Base-by-base conservation (phyloP, 352 stramenopile genomes). In the Pythium myriotylum region DNA sequence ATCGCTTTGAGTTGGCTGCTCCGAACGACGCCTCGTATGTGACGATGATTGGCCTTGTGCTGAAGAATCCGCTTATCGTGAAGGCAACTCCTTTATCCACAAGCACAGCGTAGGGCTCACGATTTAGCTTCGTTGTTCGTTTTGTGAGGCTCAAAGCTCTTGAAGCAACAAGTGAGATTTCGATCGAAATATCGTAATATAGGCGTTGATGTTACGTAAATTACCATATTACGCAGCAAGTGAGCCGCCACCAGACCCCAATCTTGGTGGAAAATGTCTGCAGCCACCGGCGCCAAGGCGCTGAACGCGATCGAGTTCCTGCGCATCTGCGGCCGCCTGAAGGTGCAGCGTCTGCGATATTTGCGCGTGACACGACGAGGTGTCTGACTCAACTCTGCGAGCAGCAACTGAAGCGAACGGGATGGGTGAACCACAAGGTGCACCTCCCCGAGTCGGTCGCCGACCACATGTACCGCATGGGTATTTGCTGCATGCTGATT, bases 391-490 rank as follows among this genome's bases (percentile, higher is more conserved):
- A 20, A 20, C 37, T 43, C 16, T 26, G 41, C 19, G 10, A 68
- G 27, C 75, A 97, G 87, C 78, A 72, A 39, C 65, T 96, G 22
- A 97, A 97, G 70, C 86, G 90, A 64, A 97, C 91, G 42, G 93
- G 91, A 73, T 97, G 93, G 93, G 79, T 98, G n/a, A 92, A 93
- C 60, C 89, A 92, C 68, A 87, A 94, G 4, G 91, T 97, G 42
- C 62, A 81, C 19, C 62, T 89, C 22, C 88, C 92, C 12, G 93
- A 98, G 73, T 97, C 88, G 7, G 91, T 98, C 20, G 89, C 93
- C 23, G 93, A 98, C 68, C 93, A 98, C 76, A 97, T 95, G 74
- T 97, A 96, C 67, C 87, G 93, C 60, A 96, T 98, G 79, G 71
- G 86, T 8, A 95, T 96, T 84, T 94, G 88, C 69, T 94, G 84